Evolutionary conservation across 441 rosid species (phyloP), one percentile per base, ranked within the genome.

Genomic region (Gossypium aridum): DNA sequence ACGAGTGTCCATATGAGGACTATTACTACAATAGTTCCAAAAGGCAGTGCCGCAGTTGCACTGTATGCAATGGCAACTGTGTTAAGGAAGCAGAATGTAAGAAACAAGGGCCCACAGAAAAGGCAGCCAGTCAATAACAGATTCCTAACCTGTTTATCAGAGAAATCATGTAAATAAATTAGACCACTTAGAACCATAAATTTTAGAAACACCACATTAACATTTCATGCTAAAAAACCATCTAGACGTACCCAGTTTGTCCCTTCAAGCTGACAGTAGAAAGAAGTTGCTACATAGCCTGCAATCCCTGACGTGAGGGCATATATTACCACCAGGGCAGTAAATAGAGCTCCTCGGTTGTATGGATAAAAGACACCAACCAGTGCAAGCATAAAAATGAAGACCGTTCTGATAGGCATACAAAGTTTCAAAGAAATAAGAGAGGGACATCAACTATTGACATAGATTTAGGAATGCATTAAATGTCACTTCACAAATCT

Each of bases 301-400:
- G 97, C 90, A 73, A 88, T 87, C 20, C 94, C 97, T 34, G 97
- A 88, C 14, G 97, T 89, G 7, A 91, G 94, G 8, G 92, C 94
- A 43, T 91, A 88, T 59, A 91, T 87, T 71, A 91, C 91, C 47
- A 91, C 96, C 80, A 91, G 78, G 12, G 96, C 97, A 1, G 97
- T 91, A 71, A 89, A 91, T n/a, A 91, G 85, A 66, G 97, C 94
- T 74, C 97, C 97, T 2, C 94, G 89, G 69, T 91, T 91, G 83
- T 91, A 91, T 13, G 94, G 97, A 84, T 88, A 91, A 78, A 91
- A 89, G 28, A 88, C 97, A 64, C 97, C 97, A 76, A 91, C 97
- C 65, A 91, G 81, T 2, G 97, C 89, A 55, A 91, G 94, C 84
- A 88, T 81, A 76, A 91, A 87, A 54, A 91, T 91, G 77, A 91